phyloP scores from a whole-genome alignment of 2,329 filamentous ascomycete species.

The Aureobasidium sp. region DNA sequence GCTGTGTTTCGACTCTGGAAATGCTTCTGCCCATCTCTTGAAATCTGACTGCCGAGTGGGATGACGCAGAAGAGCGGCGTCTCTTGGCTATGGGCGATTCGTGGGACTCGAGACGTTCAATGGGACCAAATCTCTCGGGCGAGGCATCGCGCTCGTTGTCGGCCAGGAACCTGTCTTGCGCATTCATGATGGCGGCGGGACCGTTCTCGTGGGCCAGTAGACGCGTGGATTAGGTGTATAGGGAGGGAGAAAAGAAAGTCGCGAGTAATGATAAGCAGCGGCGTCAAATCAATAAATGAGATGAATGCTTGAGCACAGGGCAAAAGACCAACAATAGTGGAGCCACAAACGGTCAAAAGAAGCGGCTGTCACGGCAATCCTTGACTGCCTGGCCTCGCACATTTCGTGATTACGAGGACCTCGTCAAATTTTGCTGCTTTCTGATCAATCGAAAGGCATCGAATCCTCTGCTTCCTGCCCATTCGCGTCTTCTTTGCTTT shows the following conservation, averaged over 20 bases:
- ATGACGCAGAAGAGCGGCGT: slow-evolving; percentile 37
- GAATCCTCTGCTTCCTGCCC: background rate
- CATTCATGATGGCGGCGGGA: slow-evolving; percentile 34
- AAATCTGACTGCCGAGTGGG: slow-evolving; percentile 48
- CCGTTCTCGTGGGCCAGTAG: background rate
- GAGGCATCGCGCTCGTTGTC: slow-evolving; percentile 51
- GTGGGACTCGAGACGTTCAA: slow-evolving; percentile 16
- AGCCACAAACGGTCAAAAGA: background rate
- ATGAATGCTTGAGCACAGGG: slow-evolving; percentile 6
- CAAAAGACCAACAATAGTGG: background rate
- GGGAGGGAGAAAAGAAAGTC: background rate
- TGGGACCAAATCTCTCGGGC: slow-evolving; percentile 29
- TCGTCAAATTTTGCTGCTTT: background rate
- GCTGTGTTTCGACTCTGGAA: slow-evolving; percentile 56
- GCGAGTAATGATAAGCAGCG: background rate
- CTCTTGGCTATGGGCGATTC: slow-evolving; percentile 6
- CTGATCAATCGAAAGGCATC: background rate
- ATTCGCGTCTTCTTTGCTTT: background rate
- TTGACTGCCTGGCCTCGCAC: slow-evolving; percentile 1
- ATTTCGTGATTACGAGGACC: background rate
- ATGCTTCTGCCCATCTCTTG: slow-evolving; percentile 42
- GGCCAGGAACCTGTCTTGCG: slow-evolving; percentile 49
- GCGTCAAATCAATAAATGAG: slow-evolving; percentile 10
- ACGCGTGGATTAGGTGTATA: background rate
- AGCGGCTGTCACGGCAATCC: slow-evolving; percentile 11